Evolutionary conservation across 148 eudicot species (phyloP).

Genomic region (Rhododendron vialii): DNA sequence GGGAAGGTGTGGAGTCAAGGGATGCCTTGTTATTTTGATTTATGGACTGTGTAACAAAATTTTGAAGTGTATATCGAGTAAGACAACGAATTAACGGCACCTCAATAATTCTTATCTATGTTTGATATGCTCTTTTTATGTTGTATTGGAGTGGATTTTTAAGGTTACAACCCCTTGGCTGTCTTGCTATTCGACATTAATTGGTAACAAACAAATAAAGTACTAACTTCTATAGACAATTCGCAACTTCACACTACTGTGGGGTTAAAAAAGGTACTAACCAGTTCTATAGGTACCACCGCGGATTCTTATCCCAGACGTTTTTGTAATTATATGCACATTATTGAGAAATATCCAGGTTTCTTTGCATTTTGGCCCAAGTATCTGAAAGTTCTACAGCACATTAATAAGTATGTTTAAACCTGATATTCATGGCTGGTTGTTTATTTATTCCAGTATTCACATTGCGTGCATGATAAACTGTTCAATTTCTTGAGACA

Average conservation of each 20-base stretch:
- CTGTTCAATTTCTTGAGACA: background rate
- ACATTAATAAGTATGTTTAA: background rate
- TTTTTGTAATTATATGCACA: background rate
- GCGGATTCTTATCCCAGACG: background rate
- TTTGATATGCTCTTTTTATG: background rate
- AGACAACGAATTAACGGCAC: background rate
- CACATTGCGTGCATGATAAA: background rate
- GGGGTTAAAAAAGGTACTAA: background rate
- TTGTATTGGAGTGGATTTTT: background rate
- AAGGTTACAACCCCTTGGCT: background rate
- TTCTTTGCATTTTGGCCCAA: background rate
- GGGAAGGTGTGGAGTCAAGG: background rate
- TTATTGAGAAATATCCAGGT: background rate
- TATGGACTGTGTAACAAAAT: background rate
- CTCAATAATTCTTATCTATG: background rate
- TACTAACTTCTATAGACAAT: background rate
- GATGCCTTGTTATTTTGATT: background rate
- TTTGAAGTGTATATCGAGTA: background rate
- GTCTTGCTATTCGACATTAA: background rate
- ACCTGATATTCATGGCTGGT: background rate
- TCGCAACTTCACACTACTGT: background rate
- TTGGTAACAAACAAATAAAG: background rate
- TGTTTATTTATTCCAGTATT: background rate
- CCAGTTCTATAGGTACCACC: background rate
- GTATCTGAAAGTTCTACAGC: background rate